A percentile compares a stretch with the other conserved stretches of the same genome.
phyloP scores from a whole-genome alignment of 2,329 filamentous ascomycete species.

The Purpureocillium lavendulum region DNA sequence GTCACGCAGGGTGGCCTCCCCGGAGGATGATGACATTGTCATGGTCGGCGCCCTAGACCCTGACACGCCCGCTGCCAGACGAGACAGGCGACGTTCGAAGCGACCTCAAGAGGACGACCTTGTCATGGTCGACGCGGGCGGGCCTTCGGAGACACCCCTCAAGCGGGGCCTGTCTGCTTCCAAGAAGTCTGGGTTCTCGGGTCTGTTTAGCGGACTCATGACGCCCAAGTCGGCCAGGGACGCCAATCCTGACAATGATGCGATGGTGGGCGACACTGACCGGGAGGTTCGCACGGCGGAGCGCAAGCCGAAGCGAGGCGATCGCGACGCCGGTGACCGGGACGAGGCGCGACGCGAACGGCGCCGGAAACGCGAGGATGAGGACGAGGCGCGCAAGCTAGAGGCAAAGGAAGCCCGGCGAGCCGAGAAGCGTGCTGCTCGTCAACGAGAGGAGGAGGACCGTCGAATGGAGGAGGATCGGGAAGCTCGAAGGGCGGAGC shows the following conservation, averaged over 20 bases:
- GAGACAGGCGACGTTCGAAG: conserved; percentile 24
- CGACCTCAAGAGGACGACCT: conserved; percentile 29
- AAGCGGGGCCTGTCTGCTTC: conserved; percentile 28
- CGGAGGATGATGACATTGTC: conserved; percentile 41
- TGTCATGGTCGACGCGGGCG: conserved; percentile 26
- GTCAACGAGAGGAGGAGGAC: conserved; percentile 40
- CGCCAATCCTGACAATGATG: conserved; percentile 39
- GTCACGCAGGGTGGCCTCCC: conserved; percentile 30
- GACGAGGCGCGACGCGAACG: conserved; percentile 49
- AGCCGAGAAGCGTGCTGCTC: conserved; percentile 42
- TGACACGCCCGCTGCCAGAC: conserved; percentile 22
- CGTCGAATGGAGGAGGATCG: conserved; percentile 39
- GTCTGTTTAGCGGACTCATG: conserved; percentile 54
- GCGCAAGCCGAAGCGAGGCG: conserved; percentile 49
- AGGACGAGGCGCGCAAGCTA: conserved; percentile 40
- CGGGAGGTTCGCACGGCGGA: conserved; percentile 54
- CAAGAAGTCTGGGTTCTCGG: conserved; percentile 47
- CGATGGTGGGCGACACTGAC: conserved; percentile 43
- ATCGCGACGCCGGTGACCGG: conserved; percentile 33
- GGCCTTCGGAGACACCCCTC: conserved; percentile 21
- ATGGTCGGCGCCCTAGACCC: conserved; percentile 34
- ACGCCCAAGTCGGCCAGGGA: conserved; percentile 37
- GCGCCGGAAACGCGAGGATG: conserved; percentile 46
- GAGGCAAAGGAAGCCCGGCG: conserved; percentile 53
- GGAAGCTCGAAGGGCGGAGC: conserved; percentile 41